Evolutionary conservation across 2,329 filamentous ascomycete genomes (phyloP).

Genomic region (Aspergillus fijiensis): DNA sequence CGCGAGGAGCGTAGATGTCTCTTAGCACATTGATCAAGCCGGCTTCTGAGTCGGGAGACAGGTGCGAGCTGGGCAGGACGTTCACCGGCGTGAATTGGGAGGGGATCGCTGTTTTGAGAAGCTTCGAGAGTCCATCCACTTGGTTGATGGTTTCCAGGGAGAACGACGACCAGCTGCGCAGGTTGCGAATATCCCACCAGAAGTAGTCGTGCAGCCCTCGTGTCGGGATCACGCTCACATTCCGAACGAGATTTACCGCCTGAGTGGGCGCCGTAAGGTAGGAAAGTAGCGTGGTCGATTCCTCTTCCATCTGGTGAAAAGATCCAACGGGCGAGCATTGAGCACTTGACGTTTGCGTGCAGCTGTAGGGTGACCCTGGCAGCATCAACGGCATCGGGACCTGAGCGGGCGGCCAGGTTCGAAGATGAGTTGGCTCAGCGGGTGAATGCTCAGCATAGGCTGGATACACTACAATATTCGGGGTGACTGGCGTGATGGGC

Average conservation of each 20-base stretch:
- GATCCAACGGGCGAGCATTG: slow-evolving; percentile 27
- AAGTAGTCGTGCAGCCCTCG: slow-evolving; percentile 75
- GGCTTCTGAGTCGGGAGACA: slow-evolving; percentile 75
- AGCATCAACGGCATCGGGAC: slow-evolving; percentile 30
- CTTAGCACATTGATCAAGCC: slow-evolving; percentile 74
- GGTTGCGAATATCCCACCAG: slow-evolving; percentile 93
- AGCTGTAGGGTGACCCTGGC: slow-evolving; percentile 29
- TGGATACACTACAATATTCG: slow-evolving; percentile 39
- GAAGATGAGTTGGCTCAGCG: slow-evolving; percentile 41
- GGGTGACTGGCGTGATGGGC: slow-evolving; percentile 40
- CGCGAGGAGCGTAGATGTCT: slow-evolving; percentile 77
- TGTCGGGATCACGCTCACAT: slow-evolving; percentile 67
- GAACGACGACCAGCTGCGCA: slow-evolving; percentile 81
- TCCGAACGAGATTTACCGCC: slow-evolving; percentile 76
- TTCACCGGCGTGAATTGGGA: slow-evolving; percentile 39
- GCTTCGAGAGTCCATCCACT: slow-evolving; percentile 68
- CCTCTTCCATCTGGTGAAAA: slow-evolving; percentile 28
- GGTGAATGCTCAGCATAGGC: slow-evolving; percentile 31
- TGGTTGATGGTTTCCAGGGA: slow-evolving; percentile 68
- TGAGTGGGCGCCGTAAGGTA: slow-evolving; percentile 81
- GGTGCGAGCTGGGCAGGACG: slow-evolving; percentile 46
- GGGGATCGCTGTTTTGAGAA: slow-evolving; percentile 68
- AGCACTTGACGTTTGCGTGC: slow-evolving; percentile 23
- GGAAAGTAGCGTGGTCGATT: slow-evolving; percentile 67
- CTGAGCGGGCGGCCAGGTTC: slow-evolving; percentile 40